phyloP scores from a whole-genome alignment of 345 rosid genomes.

The Triadica sebifera region DNA sequence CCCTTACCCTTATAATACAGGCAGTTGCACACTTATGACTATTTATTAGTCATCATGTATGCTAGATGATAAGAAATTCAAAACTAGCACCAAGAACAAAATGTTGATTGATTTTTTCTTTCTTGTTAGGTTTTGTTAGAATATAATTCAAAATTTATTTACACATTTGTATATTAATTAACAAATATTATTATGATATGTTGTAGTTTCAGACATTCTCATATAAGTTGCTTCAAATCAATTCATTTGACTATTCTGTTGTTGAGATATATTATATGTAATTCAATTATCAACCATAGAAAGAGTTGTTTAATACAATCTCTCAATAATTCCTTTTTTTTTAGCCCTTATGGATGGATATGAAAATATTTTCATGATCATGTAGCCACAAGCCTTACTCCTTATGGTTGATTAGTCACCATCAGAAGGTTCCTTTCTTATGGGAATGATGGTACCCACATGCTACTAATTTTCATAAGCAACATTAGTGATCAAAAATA shows the following conservation, averaged over 20 bases:
- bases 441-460: no score
- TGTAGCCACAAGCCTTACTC: no score
- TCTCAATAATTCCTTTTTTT: not conserved
- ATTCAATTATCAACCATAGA: not conserved
- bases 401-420: no score
- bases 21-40: constrained; percentile 62
- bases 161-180: not conserved
- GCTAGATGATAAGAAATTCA: constrained; percentile 4
- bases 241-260: no score
- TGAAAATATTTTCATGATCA: not conserved
- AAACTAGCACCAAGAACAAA: constrained; percentile 37
- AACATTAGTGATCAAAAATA: no score
- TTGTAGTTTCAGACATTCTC: no score
- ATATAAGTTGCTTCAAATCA: no score
- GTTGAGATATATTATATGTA: no score
- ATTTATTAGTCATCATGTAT: constrained; percentile 13
- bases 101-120: not conserved
- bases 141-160: not conserved
- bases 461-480: no score
- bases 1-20: constrained; percentile 60
- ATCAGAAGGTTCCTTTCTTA: no score
- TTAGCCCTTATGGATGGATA: not conserved
- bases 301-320: not conserved
- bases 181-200: not conserved
- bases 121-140: not conserved